These are phyloP conservation scores for Cudoniella acicularis DNA, from an alignment of 495 filamentous ascomycete genomes.

Conservation along the genomic window DNA sequence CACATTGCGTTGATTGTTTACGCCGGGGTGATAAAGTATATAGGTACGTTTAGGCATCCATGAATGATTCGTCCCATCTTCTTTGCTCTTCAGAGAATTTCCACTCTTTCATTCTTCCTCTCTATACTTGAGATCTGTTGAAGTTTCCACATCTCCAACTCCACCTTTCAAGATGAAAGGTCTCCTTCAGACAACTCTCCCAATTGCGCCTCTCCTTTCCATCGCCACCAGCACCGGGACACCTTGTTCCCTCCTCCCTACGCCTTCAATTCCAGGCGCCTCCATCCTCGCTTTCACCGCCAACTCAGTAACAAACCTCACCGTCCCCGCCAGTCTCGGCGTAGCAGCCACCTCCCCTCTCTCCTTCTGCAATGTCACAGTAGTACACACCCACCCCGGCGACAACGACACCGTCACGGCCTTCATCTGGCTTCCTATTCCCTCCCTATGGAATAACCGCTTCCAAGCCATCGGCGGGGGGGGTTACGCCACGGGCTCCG, in stretches of 20 bases:
- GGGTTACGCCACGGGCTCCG: slow-evolving; percentile 30
- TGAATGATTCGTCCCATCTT: too few relatives aligned
- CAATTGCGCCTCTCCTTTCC: neutral
- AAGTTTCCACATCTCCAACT: too few relatives aligned
- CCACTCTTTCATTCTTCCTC: too few relatives aligned
- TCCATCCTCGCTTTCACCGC: neutral
- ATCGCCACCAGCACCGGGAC: neutral
- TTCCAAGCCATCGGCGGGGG: slow-evolving; percentile 40
- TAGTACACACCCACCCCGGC: slow-evolving; percentile 39
- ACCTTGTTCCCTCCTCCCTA: neutral
- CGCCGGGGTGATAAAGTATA: too few relatives aligned
- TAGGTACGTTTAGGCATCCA: too few relatives aligned
- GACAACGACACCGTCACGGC: slow-evolving; percentile 32
- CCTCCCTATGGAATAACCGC: slow-evolving; percentile 38
- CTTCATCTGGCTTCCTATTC: slow-evolving; percentile 32
- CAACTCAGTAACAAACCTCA: neutral
- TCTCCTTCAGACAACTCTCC: neutral
- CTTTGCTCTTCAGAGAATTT: too few relatives aligned
- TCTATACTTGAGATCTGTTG: too few relatives aligned
- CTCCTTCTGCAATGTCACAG: slow-evolving; percentile 40
- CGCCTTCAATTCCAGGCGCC: neutral
- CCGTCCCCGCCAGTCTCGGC: neutral
- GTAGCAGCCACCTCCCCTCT: neutral
- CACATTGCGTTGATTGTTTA: too few relatives aligned
- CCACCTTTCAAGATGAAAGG: neutral